phyloP scores from a whole-genome alignment of 768 basidiomycete species.

The Rhodosporidiobolus sp. region DNA sequence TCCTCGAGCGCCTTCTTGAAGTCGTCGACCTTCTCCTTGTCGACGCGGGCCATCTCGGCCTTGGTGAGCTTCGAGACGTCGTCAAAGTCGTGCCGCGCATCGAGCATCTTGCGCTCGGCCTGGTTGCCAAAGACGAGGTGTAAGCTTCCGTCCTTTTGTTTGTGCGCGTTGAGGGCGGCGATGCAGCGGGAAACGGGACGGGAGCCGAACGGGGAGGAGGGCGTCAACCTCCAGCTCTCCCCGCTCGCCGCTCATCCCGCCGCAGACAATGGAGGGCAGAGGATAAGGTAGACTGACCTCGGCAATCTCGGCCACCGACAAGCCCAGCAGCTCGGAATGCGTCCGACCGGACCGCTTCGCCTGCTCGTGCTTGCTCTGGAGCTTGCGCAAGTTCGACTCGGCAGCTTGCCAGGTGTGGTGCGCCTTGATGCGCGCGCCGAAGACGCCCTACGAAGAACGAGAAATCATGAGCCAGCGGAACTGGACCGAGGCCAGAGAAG shows the following conservation, averaged over 20 bases:
- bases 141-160: conserved; percentile 30
- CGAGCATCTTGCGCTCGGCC: conserved; percentile 79
- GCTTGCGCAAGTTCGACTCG: conserved; percentile 69
- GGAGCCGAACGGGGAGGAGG: neutral
- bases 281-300: conserved; percentile 59
- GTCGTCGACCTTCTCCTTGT: conserved; percentile 87
- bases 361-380: conserved; percentile 74
- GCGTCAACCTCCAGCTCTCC: neutral
- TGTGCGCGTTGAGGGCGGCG: neutral
- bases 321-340: conserved; percentile 65
- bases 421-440: conserved; percentile 77
- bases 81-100: conserved; percentile 84
- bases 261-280: neutral
- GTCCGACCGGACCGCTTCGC: conserved; percentile 72
- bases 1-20: conserved; percentile 79
- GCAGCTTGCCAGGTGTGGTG: conserved; percentile 76
- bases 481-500: conserved; percentile 72
- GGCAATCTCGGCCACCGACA: conserved; percentile 72
- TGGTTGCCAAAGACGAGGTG: conserved; percentile 47
- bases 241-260: neutral
- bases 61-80: conserved; percentile 83
- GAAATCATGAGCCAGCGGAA: conserved; percentile 46
- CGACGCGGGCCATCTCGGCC: conserved; percentile 81
- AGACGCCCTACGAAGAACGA: conserved; percentile 64
- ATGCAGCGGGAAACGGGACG: neutral